Percentiles rank a stretch among this genome's conserved stretches.
Evolutionary conservation across 768 basidiomycete species (phyloP).

Genomic region (Trametes gibbosa): DNA sequence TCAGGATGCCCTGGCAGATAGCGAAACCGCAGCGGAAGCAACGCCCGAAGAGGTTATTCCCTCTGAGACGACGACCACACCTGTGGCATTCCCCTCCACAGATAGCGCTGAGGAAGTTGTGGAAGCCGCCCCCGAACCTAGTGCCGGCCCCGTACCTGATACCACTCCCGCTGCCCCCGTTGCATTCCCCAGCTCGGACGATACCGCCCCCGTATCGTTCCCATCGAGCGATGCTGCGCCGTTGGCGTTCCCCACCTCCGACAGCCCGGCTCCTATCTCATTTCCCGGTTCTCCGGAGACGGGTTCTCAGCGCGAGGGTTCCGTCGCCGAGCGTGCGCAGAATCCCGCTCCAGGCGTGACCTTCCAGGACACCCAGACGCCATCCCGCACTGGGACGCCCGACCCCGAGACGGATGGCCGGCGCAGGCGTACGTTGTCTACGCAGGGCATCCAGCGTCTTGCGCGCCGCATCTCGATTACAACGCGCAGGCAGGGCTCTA

Average conservation of each 20-base stretch:
- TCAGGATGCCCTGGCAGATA: constrained; percentile 23
- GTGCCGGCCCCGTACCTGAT: constrained; percentile 11
- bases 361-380: constrained; percentile 58
- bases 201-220: constrained; percentile 31
- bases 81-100: constrained; percentile 20
- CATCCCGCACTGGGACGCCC: constrained; percentile 69
- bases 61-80: neutral
- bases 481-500: constrained; percentile 52
- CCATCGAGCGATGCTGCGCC: constrained; percentile 27
- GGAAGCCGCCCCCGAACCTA: constrained; percentile 14
- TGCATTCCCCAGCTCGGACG: constrained; percentile 27
- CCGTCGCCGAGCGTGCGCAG: constrained; percentile 26
- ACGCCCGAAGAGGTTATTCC: neutral
- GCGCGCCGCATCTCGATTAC: constrained; percentile 71
- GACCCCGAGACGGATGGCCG: constrained; percentile 74
- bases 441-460: constrained; percentile 82
- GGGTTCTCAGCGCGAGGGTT: constrained; percentile 31
- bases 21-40: constrained; percentile 23
- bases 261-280: constrained; percentile 26
- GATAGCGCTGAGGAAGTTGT: constrained; percentile 12
- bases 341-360: constrained; percentile 60
- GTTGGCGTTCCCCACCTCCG: constrained; percentile 33
- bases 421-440: constrained; percentile 69
- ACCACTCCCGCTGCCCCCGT: constrained; percentile 23
- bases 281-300: constrained; percentile 35